Conservation (phyloP, 805 yeast species). For the Candida odintsovae region DNA sequence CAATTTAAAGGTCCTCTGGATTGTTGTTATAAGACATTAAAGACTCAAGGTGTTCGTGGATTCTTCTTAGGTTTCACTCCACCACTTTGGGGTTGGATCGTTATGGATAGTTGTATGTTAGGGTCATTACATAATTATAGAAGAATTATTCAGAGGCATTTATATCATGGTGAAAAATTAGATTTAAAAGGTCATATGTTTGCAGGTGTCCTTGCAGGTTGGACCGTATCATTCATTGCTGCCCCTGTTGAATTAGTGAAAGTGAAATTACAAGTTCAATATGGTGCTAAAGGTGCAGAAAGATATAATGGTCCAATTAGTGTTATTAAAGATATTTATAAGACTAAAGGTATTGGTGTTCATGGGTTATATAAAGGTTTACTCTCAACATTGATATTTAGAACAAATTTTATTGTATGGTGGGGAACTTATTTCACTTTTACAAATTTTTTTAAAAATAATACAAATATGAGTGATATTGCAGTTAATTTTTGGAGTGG, state of each 20-base stretch:
- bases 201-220: slow-evolving; percentile 77
- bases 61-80: slow-evolving; percentile 90
- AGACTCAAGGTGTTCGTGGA: slow-evolving; percentile 72
- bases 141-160: slow-evolving; percentile 54
- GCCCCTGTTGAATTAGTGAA: slow-evolving; percentile 90
- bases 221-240: slow-evolving; percentile 93
- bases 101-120: slow-evolving; percentile 88
- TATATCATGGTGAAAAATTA: slow-evolving; percentile 54
- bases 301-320: slow-evolving; percentile 76
- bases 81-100: slow-evolving; percentile 88
- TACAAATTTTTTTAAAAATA: slow-evolving; percentile 58
- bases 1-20: slow-evolving; percentile 74
- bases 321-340: slow-evolving; percentile 54
- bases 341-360: slow-evolving; percentile 48
- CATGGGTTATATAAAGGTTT: slow-evolving; percentile 77
- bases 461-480: slow-evolving; percentile 62
- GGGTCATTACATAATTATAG: slow-evolving; percentile 81
- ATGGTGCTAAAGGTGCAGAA: slow-evolving; percentile 59
- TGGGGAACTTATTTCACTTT: slow-evolving; percentile 90
- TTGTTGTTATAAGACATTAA: slow-evolving; percentile 66
- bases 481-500: slow-evolving; percentile 89
- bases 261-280: slow-evolving; percentile 85
- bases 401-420: slow-evolving; percentile 85
- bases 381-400: slow-evolving; percentile 78
- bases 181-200: slow-evolving; percentile 71